Evolutionary conservation across 1,139 yeast genomes (phyloP).

Genomic region (Candida sanyaensis): DNA sequence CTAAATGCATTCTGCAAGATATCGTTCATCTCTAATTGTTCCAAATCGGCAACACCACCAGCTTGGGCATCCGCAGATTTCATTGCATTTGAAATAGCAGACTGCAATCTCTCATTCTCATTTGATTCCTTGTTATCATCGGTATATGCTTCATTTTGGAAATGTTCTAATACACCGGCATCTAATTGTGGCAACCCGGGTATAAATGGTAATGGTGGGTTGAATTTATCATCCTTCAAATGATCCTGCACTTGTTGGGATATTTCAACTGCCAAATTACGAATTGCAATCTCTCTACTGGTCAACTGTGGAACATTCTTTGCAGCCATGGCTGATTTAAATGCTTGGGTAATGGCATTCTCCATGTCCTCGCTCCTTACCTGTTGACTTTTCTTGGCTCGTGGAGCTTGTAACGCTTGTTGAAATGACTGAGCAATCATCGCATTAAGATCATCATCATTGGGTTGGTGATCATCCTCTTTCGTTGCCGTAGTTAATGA

Average conservation of each 20-base stretch:
- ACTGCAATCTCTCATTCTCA: constrained; percentile 16
- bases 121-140: constrained; percentile 16
- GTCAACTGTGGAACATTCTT: constrained; percentile 17
- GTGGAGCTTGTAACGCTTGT: constrained; percentile 9
- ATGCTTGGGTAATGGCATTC: constrained; percentile 36
- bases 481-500: constrained; percentile 8
- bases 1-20: constrained; percentile 73
- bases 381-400: background rate
- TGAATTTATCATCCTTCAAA: constrained; percentile 17
- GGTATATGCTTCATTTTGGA: constrained; percentile 37
- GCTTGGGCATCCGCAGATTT: constrained; percentile 22
- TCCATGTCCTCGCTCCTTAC: constrained; percentile 21
- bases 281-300: constrained; percentile 25
- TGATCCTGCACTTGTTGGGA: constrained; percentile 36
- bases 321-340: constrained; percentile 27
- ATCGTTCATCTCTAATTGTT: constrained; percentile 58
- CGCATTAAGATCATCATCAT: constrained; percentile 16
- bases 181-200: constrained; percentile 37
- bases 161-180: constrained; percentile 40
- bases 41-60: constrained; percentile 39
- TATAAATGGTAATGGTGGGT: constrained; percentile 13
- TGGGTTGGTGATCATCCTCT: constrained; percentile 6
- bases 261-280: constrained; percentile 36
- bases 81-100: constrained; percentile 28
- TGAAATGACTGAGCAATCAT: constrained; percentile 23